A percentile compares a stretch with the other conserved stretches of the same genome.
Conservation (phyloP, 441 rosid species). For the Jatropha podagrica region DNA sequence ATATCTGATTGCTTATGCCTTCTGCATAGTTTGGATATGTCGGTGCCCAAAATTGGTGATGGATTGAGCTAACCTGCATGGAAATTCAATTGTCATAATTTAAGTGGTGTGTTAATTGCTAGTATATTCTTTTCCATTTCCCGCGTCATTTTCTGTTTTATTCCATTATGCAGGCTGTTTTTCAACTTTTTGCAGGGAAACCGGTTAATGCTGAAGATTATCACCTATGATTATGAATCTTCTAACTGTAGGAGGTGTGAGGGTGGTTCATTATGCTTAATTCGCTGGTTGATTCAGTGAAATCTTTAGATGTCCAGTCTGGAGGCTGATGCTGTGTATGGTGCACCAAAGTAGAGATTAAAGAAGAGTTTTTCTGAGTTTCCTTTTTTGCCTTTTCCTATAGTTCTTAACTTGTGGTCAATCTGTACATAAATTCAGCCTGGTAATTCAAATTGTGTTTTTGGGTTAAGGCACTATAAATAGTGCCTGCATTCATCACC, state of each 20-base stretch:
- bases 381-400: not conserved
- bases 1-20: not conserved
- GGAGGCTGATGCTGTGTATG: slow-evolving; percentile 10
- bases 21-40: not conserved
- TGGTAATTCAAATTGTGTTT: slow-evolving; percentile 22
- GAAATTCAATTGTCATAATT: not conserved
- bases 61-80: not conserved
- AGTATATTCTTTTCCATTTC: not conserved
- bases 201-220: slow-evolving; percentile 16
- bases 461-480: slow-evolving; percentile 18
- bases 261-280: not conserved
- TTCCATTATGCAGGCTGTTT: not conserved
- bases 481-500: slow-evolving; percentile 8
- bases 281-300: slow-evolving; percentile 9
- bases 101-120: not conserved
- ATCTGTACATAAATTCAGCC: slow-evolving; percentile 30
- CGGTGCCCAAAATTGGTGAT: not conserved
- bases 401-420: slow-evolving; percentile 13
- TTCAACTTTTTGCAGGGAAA: slow-evolving; percentile 15
- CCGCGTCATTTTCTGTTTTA: not conserved
- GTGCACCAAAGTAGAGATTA: slow-evolving; percentile 7
- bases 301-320: slow-evolving; percentile 8
- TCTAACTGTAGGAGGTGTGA: slow-evolving; percentile 5
- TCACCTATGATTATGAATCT: slow-evolving; percentile 1
- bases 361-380: not conserved